Evolutionary conservation across 2,329 filamentous ascomycete species (phyloP).

Genomic region (Colletotrichum phormii): DNA sequence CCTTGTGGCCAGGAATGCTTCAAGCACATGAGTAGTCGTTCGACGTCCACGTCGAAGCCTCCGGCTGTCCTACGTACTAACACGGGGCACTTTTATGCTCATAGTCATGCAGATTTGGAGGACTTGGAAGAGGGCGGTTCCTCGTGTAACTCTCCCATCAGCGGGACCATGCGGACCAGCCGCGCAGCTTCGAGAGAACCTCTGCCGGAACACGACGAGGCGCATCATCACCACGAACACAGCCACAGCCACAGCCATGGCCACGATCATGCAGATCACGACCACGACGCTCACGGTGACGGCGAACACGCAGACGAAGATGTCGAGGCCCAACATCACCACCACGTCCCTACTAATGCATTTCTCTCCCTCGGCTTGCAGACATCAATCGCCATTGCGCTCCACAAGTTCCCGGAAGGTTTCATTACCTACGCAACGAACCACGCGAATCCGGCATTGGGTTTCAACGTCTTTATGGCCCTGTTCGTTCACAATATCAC

Average conservation of each 20-base stretch:
- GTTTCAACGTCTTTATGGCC: conserved; percentile 92
- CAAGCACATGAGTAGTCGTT: conserved; percentile 63
- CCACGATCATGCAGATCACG: conserved; percentile 10
- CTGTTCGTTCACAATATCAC: conserved; percentile 98
- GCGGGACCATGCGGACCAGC: conserved; percentile 50
- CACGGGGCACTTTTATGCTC: conserved; percentile 49
- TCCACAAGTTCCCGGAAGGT: conserved; percentile 93
- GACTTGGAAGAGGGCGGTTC: conserved; percentile 45
- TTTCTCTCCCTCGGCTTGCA: conserved; percentile 97
- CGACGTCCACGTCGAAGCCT: conserved; percentile 47
- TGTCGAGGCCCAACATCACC: conserved; percentile 77
- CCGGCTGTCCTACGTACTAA: conserved; percentile 55
- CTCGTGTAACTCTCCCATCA: conserved; percentile 45
- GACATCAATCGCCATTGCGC: conserved; percentile 91
- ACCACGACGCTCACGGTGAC: conserved; percentile 41
- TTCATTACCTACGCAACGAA: conserved; percentile 97
- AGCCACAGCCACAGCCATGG: conserved; percentile 30
- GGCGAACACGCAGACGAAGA: conserved; percentile 49
- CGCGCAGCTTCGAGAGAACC: conserved; percentile 54
- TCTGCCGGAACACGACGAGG: conserved; percentile 39
- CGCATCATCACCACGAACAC: conserved; percentile 40
- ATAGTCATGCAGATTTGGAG: conserved; percentile 42
- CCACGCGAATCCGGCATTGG: conserved; percentile 89
- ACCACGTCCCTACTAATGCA: conserved; percentile 94
- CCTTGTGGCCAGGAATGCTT: conserved; percentile 75